Evolutionary conservation across 768 basidiomycete species (phyloP), one percentile per base, ranked within the genome.

Genomic region (Galerina marginata): DNA sequence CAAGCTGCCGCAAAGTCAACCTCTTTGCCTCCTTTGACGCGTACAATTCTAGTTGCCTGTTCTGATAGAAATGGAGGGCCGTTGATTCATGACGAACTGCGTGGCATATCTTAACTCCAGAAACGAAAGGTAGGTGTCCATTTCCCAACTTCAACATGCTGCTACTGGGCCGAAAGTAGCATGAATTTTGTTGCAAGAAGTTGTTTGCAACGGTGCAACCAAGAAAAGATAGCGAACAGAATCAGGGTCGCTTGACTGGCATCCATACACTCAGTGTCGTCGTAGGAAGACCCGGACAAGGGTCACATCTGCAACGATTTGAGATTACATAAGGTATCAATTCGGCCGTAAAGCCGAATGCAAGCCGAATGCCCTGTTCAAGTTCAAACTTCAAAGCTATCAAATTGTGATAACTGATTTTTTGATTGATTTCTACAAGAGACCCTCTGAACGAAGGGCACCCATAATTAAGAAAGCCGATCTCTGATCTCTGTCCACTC

Each of bases 401-500:
- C 20, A 20, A 20, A 20, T 20, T 20, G 20, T 20, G 20, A 20
- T 20, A 20, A 20, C 20, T 20, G 20, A 20, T 20, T 20, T 20
- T 20, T 20, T 20, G 20, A 33, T 33, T 33, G 29, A 12, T 45
- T 37, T 43, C 23, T 53, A 61, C 12, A 61, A 44, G 20, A 93
- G 80, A 4, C 87, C 88, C 72, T 93, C 92, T 14, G 86, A 86
- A 65, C 83, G 84, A 64, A 93, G 71, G 16, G 88, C 90, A 48
- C 91, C 90, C 67, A 92, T 86, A 56, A 93, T 92, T 68, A 91
- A 73, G 75, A 86, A 93, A 20, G 92, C 91, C 10, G 91, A 91
- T 60, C 91, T 77, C 55, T 88, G 83, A 69, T 94, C 92, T 69
- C 91, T 83, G 67, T 92, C 89, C 39, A 91, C 81, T 1, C 92